Evolutionary conservation across 2,329 filamentous ascomycete species (phyloP), one percentile per base, ranked within the genome.

Genomic region (Plenodomus tracheiphilus): DNA sequence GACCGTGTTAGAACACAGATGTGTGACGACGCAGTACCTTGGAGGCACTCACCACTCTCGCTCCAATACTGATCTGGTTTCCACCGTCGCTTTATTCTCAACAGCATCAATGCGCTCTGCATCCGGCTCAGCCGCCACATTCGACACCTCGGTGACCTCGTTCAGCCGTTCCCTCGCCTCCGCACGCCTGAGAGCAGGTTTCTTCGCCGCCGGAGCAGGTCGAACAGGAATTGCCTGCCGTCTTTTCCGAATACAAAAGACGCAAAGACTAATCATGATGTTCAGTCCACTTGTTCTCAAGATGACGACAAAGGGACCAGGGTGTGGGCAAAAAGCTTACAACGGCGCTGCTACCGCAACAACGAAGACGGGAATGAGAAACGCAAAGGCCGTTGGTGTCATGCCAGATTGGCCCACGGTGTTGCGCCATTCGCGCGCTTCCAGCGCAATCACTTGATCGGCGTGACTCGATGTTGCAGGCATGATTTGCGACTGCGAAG

Each of bases 281-380:
- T n/a, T 36, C 18, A 17, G 35, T 54, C 22, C 10, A 10, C 6
- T 6, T 39, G 47, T 49, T 41, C 18, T 20, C 22, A 18, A 16
- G 28, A 34, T 22, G 18, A 40, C 18, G 28, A 32, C 28, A 15
- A 10, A 4, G 28, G 4, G 15, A 3, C 8, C 22, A 9, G 13
- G 19, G 22, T 32, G n/a, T 30, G 6, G 28, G 15, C 15, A 19
- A 22, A 10, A 22, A 18, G 58, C 66, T 58, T 58, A 69, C 66
- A 68, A 61, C 13, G 66, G 66, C 32, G 49, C 59, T 39, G 61
- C 49, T 16, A 69, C 52, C 19, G 68, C 61, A 18, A 68, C 50
- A 3, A 66, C 41, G 16, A 69, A 62, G 1, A 69, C 53, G 0
- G 66, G 65, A 19, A 68, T 56, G 19, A 69, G 41, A 22, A 69